Evolutionary conservation across 2,329 filamentous ascomycete genomes (phyloP).

Genomic region (Neofusicoccum parvum): DNA sequence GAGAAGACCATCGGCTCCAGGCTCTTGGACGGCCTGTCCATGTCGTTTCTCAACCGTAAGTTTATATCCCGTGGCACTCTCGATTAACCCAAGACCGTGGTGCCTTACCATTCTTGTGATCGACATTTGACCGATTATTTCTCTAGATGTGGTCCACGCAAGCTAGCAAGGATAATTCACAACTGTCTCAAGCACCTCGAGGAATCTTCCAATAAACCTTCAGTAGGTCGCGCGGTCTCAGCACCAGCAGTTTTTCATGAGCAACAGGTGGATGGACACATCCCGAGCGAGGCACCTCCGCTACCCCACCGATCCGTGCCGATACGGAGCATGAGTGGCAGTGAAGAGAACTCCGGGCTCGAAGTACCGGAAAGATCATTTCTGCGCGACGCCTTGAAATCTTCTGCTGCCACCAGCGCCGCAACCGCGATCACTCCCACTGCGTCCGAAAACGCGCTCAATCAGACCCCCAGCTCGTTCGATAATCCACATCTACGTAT

Average conservation of each 20-base stretch:
- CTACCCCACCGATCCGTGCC: neutral
- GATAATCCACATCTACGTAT: conserved; percentile 24
- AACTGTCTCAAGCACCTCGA: neutral
- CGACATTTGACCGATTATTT: neutral
- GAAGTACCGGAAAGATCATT: conserved; percentile 14
- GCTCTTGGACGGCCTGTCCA: conserved; percentile 15
- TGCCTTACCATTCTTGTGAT: neutral
- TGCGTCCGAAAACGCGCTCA: neutral
- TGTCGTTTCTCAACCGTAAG: conserved; percentile 21
- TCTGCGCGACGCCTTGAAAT: conserved; percentile 6
- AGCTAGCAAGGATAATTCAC: conserved; percentile 10
- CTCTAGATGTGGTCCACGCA: conserved; percentile 16
- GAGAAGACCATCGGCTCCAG: conserved; percentile 12
- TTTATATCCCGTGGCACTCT: neutral
- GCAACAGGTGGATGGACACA: neutral
- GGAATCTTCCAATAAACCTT: neutral
- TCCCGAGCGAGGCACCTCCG: neutral
- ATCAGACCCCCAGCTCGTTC: neutral
- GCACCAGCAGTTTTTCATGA: conserved; percentile 10
- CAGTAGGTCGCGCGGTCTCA: neutral
- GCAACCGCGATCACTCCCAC: neutral
- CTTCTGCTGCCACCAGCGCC: neutral
- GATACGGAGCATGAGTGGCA: conserved; percentile 10
- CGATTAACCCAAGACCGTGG: neutral
- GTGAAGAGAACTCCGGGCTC: neutral